phyloP scores from a whole-genome alignment of 2,329 filamentous ascomycete genomes.

The Microthyrium microscopicum region DNA sequence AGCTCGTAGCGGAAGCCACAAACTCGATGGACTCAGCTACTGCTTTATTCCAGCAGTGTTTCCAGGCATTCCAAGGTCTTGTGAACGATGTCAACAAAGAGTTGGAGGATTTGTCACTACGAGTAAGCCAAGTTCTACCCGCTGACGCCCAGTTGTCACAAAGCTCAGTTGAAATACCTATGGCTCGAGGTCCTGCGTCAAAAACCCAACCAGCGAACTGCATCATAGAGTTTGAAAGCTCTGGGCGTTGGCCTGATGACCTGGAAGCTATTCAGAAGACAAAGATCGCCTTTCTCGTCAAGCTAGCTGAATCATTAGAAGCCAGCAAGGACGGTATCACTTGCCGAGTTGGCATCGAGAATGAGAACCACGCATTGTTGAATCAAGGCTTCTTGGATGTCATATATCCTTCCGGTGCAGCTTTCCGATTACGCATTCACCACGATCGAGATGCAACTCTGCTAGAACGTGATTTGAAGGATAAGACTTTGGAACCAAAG shows the following conservation, averaged over 20 bases:
- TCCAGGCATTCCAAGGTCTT: slow-evolving; percentile 53
- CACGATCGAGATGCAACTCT: slow-evolving; percentile 74
- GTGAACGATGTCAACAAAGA: slow-evolving; percentile 62
- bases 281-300: slow-evolving; percentile 73
- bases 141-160: slow-evolving; percentile 59
- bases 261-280: slow-evolving; percentile 80
- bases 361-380: slow-evolving; percentile 46
- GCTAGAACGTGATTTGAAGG: slow-evolving; percentile 61
- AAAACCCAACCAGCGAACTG: slow-evolving; percentile 50
- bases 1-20: slow-evolving; percentile 31
- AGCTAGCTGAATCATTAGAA: slow-evolving; percentile 56
- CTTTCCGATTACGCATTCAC: slow-evolving; percentile 75
- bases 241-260: slow-evolving; percentile 85
- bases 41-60: slow-evolving; percentile 47
- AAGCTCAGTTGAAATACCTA: slow-evolving; percentile 42
- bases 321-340: slow-evolving; percentile 42
- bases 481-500: slow-evolving; percentile 31
- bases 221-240: slow-evolving; percentile 82
- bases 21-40: slow-evolving; percentile 31
- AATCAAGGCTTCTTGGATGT: slow-evolving; percentile 78
- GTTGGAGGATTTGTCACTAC: slow-evolving; percentile 73
- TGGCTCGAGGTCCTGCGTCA: slow-evolving; percentile 28
- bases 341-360: slow-evolving; percentile 66
- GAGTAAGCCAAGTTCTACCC: slow-evolving; percentile 62
- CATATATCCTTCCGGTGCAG: slow-evolving; percentile 50